Percentiles rank a stretch among this genome's conserved stretches.
These are phyloP conservation scores for Talaromyces borbonicus DNA, from an alignment of 495 filamentous ascomycete species.

Conservation along the genomic window DNA sequence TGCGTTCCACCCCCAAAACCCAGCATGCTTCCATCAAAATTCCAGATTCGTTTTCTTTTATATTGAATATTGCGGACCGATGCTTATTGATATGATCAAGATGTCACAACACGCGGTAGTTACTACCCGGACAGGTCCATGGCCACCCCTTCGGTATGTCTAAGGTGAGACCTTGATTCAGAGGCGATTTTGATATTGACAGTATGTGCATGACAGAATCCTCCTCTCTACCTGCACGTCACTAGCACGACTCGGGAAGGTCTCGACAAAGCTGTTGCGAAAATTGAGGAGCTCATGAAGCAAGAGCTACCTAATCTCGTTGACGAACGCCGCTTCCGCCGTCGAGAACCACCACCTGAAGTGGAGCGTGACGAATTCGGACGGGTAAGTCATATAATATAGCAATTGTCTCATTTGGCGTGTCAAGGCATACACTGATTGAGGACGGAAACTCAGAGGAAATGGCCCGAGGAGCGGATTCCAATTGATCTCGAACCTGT, in stretches of 20 bases:
- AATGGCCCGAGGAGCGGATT: slow-evolving; percentile 97
- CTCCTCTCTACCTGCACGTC: slow-evolving; percentile 87
- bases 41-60: slow-evolving; percentile 31
- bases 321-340: slow-evolving; percentile 87
- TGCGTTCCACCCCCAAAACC: slow-evolving; percentile 53
- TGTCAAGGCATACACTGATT: too few species aligned
- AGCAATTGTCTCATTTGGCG: slow-evolving; percentile 1
- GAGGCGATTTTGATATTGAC: not conserved
- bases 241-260: slow-evolving; percentile 90
- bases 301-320: slow-evolving; percentile 92
- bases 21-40: too few species aligned
- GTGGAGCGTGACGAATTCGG: slow-evolving; percentile 95
- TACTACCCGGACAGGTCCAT: slow-evolving; percentile 97
- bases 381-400: slow-evolving; percentile 49
- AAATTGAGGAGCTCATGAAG: slow-evolving; percentile 91
- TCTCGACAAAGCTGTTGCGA: slow-evolving; percentile 71
- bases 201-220: slow-evolving; percentile 51
- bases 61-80: slow-evolving; percentile 40
- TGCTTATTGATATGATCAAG: slow-evolving; percentile 64
- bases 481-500: slow-evolving; percentile 82
- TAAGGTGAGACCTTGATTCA: not conserved
- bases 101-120: slow-evolving; percentile 95
- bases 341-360: slow-evolving; percentile 65
- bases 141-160: slow-evolving; percentile 80
- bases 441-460: too few species aligned